phyloP scores from a whole-genome alignment of 257 asterid genomes.

The Salvia hispanica region DNA sequence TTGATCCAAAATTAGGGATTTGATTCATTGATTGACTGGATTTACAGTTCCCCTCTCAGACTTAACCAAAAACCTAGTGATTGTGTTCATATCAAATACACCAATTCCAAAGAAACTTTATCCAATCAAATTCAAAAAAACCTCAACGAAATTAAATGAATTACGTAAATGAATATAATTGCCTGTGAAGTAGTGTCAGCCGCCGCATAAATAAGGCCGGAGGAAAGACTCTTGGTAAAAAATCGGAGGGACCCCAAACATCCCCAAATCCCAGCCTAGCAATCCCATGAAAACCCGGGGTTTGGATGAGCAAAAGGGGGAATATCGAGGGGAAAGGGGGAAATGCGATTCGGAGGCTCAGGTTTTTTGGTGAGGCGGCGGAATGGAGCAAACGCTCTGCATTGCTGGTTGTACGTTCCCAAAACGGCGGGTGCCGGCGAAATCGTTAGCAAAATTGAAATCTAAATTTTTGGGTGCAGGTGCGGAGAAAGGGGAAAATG shows the following conservation, averaged over 20 bases:
- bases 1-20: not conserved
- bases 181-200: slow-evolving; percentile 92
- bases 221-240: slow-evolving; percentile 67
- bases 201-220: slow-evolving; percentile 70
- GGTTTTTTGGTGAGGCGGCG: slow-evolving; percentile 26
- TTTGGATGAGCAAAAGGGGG: slow-evolving; percentile 37
- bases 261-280: slow-evolving; percentile 73
- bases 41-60: not conserved
- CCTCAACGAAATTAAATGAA: not conserved
- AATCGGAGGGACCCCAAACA: slow-evolving; percentile 67
- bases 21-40: no score
- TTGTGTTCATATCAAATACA: no score
- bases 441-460: slow-evolving; percentile 35
- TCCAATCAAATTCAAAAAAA: not conserved
- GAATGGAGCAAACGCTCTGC: slow-evolving; percentile 36
- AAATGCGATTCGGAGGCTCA: slow-evolving; percentile 21
- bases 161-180: not conserved
- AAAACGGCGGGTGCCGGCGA: slow-evolving; percentile 37
- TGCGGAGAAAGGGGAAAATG: not conserved
- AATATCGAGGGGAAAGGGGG: slow-evolving; percentile 16
- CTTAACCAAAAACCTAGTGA: not conserved
- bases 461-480: slow-evolving; percentile 33
- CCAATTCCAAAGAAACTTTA: not conserved
- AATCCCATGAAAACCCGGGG: slow-evolving; percentile 52
- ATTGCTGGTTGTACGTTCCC: slow-evolving; percentile 34